Percentiles rank a stretch among this genome's conserved stretches.
Conservation (phyloP, 768 basidiomycete genomes). For the Auriculariales sp. region DNA sequence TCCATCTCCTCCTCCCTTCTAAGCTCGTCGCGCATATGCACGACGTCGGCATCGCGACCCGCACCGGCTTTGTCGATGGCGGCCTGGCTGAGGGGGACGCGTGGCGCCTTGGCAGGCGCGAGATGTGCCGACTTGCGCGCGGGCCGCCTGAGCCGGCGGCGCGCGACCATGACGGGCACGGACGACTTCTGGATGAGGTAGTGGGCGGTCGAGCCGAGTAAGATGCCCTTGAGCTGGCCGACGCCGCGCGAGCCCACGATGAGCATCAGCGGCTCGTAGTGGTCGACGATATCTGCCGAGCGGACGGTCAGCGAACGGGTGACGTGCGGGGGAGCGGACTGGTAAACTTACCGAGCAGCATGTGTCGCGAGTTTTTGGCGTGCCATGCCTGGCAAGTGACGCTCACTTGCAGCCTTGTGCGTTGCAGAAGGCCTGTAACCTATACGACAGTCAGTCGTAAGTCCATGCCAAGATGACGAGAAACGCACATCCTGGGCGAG, state of each 20-base stretch:
- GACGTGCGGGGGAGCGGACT: not conserved
- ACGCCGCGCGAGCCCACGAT: slow-evolving; percentile 93
- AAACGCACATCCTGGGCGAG: slow-evolving; percentile 79
- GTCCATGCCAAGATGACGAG: too few species aligned
- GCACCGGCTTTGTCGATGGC: slow-evolving; percentile 76
- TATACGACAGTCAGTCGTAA: too few species aligned
- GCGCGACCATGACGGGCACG: slow-evolving; percentile 93
- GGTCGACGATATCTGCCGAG: slow-evolving; percentile 62
- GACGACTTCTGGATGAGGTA: slow-evolving; percentile 91
- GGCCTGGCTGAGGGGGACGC: slow-evolving; percentile 76
- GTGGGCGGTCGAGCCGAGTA: slow-evolving; percentile 89
- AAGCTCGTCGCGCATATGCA: slow-evolving; percentile 65
- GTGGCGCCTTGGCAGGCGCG: slow-evolving; percentile 45
- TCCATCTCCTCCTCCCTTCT: slow-evolving; percentile 40
- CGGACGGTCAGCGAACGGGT: not conserved
- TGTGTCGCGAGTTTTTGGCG: slow-evolving; percentile 86
- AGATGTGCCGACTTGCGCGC: slow-evolving; percentile 63
- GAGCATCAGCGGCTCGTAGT: slow-evolving; percentile 76
- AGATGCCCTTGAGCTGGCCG: slow-evolving; percentile 79
- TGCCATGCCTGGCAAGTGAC: slow-evolving; percentile 93
- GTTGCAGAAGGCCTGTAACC: slow-evolving; percentile 76
- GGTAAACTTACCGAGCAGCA: slow-evolving; percentile 58
- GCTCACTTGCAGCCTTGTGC: slow-evolving; percentile 75
- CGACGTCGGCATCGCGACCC: slow-evolving; percentile 68
- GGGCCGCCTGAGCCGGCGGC: slow-evolving; percentile 78